Conservation (phyloP, 768 basidiomycete species). For the Saitozyma podzolica region DNA sequence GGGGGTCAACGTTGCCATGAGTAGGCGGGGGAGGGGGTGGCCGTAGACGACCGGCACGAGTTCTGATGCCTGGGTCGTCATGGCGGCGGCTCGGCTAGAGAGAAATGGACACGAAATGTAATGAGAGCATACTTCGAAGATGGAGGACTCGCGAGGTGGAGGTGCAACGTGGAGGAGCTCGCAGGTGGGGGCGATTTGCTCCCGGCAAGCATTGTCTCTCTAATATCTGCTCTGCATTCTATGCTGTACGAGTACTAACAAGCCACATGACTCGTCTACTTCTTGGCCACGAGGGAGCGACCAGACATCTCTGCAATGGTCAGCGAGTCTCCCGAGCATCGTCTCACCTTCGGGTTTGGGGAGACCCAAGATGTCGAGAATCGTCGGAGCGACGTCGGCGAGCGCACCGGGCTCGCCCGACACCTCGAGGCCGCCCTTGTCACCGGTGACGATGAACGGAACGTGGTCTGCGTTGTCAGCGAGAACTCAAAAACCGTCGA, state of each 20-base stretch:
- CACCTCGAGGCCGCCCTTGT: constrained; percentile 62
- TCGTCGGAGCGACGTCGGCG: constrained; percentile 87
- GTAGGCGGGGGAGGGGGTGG: constrained; percentile 27
- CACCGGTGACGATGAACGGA: constrained; percentile 77
- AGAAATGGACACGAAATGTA: no score
- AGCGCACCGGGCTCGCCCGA: constrained; percentile 67
- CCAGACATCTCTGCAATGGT: constrained; percentile 62
- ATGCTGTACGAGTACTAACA: neutral
- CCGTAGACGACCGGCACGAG: constrained; percentile 8
- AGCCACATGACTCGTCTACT: constrained; percentile 14
- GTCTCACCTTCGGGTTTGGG: constrained; percentile 67
- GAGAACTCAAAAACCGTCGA: neutral
- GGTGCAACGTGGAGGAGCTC: neutral
- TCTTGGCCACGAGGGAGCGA: constrained; percentile 58
- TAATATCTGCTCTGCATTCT: constrained; percentile 1
- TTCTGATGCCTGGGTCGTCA: neutral
- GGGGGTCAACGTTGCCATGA: constrained; percentile 34
- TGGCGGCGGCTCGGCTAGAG: neutral
- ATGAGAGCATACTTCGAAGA: neutral
- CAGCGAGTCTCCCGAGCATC: neutral
- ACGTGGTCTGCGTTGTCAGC: constrained; percentile 59
- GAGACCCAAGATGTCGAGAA: constrained; percentile 74
- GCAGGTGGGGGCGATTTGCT: neutral
- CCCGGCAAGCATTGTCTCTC: constrained; percentile 4
- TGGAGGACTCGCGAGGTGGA: constrained; percentile 6